Conservation (phyloP, 345 rosid species). For the Eucalyptus shirleyi region DNA sequence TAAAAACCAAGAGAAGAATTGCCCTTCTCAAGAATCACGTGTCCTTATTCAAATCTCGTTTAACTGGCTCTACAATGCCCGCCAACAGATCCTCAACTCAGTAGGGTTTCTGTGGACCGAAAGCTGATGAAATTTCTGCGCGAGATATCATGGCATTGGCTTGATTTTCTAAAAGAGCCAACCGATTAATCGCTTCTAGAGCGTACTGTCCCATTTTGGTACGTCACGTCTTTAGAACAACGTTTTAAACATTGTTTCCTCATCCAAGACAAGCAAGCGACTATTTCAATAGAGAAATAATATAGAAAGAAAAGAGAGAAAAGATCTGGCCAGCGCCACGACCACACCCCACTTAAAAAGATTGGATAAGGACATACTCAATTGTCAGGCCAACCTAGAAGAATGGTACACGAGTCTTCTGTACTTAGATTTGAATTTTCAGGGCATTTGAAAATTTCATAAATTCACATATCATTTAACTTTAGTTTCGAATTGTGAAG, state of each 20-base stretch:
- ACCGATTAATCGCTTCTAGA: neutral
- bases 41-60: neutral
- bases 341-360: neutral
- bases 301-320: neutral
- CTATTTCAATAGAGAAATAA: neutral
- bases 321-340: too few relatives aligned
- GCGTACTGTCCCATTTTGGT: neutral
- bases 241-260: neutral
- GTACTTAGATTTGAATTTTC: neutral
- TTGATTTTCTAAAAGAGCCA: neutral
- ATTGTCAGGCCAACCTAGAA: neutral
- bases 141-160: neutral
- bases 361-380: neutral
- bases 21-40: neutral
- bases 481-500: neutral
- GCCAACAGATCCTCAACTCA: neutral
- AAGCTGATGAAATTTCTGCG: neutral
- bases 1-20: neutral
- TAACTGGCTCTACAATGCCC: neutral
- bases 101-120: neutral
- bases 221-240: neutral
- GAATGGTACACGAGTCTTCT: neutral
- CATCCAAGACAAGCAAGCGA: neutral
- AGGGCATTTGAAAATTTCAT: neutral
- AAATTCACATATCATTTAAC: neutral